These are phyloP conservation scores for Arabidopsis lyrata DNA, from an alignment of 441 rosid species.

Conservation along the genomic window DNA sequence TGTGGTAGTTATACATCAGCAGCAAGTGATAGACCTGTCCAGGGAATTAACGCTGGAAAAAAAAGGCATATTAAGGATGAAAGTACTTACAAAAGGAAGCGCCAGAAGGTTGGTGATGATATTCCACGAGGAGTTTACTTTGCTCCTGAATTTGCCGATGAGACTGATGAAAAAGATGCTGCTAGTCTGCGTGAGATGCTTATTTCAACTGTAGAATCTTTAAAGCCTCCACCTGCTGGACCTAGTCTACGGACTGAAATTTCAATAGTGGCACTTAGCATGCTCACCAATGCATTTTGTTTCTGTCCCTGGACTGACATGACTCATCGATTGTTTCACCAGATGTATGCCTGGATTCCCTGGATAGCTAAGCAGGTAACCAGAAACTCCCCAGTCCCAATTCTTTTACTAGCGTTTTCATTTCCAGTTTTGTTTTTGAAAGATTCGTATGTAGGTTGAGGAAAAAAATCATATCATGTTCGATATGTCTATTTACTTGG, in stretches of 20 bases:
- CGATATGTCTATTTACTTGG: conserved; percentile 72
- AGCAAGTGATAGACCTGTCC: conserved; percentile 47
- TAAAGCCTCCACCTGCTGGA: conserved; percentile 59
- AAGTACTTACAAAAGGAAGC: conserved; percentile 57
- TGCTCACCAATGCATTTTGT: conserved; percentile 82
- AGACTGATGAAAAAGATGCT: conserved; percentile 67
- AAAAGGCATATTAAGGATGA: conserved; percentile 65
- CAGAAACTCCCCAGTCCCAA: conserved; percentile 22
- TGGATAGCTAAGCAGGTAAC: conserved; percentile 87
- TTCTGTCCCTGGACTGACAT: conserved; percentile 62
- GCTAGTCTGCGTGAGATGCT: conserved; percentile 59
- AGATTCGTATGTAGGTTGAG: conserved; percentile 62
- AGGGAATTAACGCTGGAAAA: conserved; percentile 60
- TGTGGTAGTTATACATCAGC: conserved; percentile 44
- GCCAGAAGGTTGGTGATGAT: conserved; percentile 70
- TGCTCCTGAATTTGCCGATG: conserved; percentile 47
- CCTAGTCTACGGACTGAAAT: conserved; percentile 62
- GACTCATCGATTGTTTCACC: conserved; percentile 63
- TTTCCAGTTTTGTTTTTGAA: not conserved
- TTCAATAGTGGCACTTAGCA: conserved; percentile 81
- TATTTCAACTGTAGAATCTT: conserved; percentile 65
- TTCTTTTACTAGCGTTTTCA: conserved; percentile 34
- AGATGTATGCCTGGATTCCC: conserved; percentile 82
- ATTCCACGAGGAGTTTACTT: conserved; percentile 46
- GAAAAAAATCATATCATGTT: conserved; percentile 52